Base-by-base conservation (phyloP, 2,329 filamentous ascomycete species). In the Sporothrix euskadiensis region DNA sequence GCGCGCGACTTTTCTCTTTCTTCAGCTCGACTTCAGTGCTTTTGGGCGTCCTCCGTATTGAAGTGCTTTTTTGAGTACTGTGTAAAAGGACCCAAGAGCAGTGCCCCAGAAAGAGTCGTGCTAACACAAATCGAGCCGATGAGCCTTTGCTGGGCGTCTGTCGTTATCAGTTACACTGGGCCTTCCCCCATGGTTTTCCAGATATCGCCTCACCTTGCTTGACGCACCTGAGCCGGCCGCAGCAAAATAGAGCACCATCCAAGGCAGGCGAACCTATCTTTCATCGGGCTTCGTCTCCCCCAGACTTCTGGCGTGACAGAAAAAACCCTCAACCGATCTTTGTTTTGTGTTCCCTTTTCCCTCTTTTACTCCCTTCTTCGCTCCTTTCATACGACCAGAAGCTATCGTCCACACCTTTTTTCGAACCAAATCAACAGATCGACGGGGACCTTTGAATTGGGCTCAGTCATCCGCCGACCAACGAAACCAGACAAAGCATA, bases 171-270 rank as follows among this genome's bases (percentile, higher is more conserved):
- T 12, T 41, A 30, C 66, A 39, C 66, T 69, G 66, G 66, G 26
- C 16, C 30, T 32, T 35, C 26, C n/a, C 30, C 52, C 35, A 44
- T 44, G 32, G 52, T 44, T 70, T 54, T n/a, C 19, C 30, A 68
- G 30, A 69, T 57, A 57, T 56, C 68, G 49, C 68, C 68, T 70
- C 68, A 70, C 52, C 52, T 70, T 39, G 30, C 54, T 56, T 52
- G 66, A 39, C 49, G 47, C 49, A 57, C 66, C 66, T 41, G 35
- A 19, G 32, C 49, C 9, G 22, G 68, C 32, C 22, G 35, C 49
- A 69, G 30, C 44, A 10, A 22, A 35, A 22, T 12, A 52, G 26
- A 56, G 52, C 39, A 44, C n/a, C 9, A 14, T 35, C 22, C n/a
- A 7, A 22, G 22, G 39, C 61, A 65, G 39, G 39, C 61, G 26